These are phyloP conservation scores for Penicillium tannophilum DNA, from an alignment of 495 filamentous ascomycete species.

Conservation along the genomic window DNA sequence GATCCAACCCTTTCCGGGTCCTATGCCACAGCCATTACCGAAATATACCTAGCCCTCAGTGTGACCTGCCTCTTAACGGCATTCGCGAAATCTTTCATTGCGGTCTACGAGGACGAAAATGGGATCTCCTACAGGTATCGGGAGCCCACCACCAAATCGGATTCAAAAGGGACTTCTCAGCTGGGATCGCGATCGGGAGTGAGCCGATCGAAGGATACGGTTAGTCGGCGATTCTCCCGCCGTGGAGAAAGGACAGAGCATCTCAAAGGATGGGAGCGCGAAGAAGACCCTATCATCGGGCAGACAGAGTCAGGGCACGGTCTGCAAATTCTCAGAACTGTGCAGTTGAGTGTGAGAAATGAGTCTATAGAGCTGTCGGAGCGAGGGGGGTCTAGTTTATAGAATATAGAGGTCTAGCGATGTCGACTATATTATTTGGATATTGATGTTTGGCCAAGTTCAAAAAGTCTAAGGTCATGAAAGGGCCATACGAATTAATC, in stretches of 20 bases:
- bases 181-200: neutral
- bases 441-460: too few species aligned
- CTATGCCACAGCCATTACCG: slow-evolving; percentile 26
- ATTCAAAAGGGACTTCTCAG: slow-evolving; percentile 1
- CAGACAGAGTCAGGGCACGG: slow-evolving; percentile 3
- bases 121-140: slow-evolving; percentile 32
- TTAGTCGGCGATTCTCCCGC: neutral
- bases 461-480: too few species aligned
- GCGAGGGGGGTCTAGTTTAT: neutral
- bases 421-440: too few species aligned
- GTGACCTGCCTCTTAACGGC: slow-evolving; percentile 28
- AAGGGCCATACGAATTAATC: too few species aligned
- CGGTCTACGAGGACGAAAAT: slow-evolving; percentile 35
- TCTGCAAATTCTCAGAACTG: slow-evolving; percentile 21
- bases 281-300: slow-evolving; percentile 19
- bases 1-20: slow-evolving; percentile 26
- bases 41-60: slow-evolving; percentile 30
- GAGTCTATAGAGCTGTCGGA: slow-evolving; percentile 22
- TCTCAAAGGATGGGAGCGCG: slow-evolving; percentile 13
- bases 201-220: neutral
- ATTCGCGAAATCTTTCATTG: slow-evolving; percentile 43
- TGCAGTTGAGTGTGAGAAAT: slow-evolving; percentile 16
- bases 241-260: neutral
- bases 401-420: too few species aligned
- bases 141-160: slow-evolving; percentile 9